A percentile compares a stretch with the other conserved stretches of the same genome.
These are phyloP conservation scores for Glaciozyma antarctica DNA, from an alignment of 768 basidiomycete species.

Conservation along the genomic window DNA sequence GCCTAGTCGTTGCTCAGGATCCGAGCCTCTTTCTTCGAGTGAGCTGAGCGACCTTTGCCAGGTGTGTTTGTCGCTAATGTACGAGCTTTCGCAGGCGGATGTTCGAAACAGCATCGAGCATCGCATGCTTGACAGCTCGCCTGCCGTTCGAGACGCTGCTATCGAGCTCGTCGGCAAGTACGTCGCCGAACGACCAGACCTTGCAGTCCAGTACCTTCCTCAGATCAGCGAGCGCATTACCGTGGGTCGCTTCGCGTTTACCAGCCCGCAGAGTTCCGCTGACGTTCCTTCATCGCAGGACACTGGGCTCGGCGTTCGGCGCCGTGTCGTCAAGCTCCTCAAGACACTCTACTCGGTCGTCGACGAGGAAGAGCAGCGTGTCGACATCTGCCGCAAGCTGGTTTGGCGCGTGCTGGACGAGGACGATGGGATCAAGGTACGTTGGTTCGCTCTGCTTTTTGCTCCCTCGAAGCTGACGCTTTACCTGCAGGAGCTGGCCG, in stretches of 20 bases:
- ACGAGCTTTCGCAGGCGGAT: slow-evolving; percentile 47
- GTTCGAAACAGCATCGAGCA: slow-evolving; percentile 80
- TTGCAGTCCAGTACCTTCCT: slow-evolving; percentile 81
- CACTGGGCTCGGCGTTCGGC: slow-evolving; percentile 83
- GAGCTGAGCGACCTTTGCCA: slow-evolving; percentile 34
- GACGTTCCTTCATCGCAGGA: slow-evolving; percentile 50
- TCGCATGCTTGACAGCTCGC: slow-evolving; percentile 80
- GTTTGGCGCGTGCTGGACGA: slow-evolving; percentile 80
- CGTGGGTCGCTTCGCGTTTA: slow-evolving; percentile 45
- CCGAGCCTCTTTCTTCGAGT: slow-evolving; percentile 69
- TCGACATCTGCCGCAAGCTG: slow-evolving; percentile 73
- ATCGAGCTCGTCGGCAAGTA: slow-evolving; percentile 98
- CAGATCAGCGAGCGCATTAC: slow-evolving; percentile 83
- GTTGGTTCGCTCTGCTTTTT: slow-evolving; percentile 2
- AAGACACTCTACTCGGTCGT: slow-evolving; percentile 67
- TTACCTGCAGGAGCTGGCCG: slow-evolving; percentile 57
- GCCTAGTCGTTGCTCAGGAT: slow-evolving; percentile 81
- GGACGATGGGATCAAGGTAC: slow-evolving; percentile 76
- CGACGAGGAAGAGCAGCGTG: slow-evolving; percentile 51
- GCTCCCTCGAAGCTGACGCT: background rate
- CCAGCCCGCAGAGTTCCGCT: background rate
- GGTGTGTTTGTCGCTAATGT: background rate
- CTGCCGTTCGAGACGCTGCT: slow-evolving; percentile 90
- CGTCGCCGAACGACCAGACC: slow-evolving; percentile 74
- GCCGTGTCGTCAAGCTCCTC: slow-evolving; percentile 89